Evolutionary conservation across 2,329 filamentous ascomycete genomes (phyloP), one percentile per base, ranked within the genome.

Genomic region (Aureobasidium uvarum): DNA sequence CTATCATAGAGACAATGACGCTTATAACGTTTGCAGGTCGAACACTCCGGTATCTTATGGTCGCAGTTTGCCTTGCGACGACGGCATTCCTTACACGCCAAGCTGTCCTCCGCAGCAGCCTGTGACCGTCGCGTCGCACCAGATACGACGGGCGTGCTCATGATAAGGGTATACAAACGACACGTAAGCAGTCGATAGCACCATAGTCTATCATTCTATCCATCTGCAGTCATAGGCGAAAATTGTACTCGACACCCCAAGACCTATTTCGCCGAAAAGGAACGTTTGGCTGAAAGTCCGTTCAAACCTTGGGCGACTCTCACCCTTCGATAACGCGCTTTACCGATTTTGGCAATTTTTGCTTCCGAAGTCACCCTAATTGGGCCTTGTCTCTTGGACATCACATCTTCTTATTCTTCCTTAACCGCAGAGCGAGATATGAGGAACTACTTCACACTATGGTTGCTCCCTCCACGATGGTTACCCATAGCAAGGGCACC

Each of bases 41-140:
- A 59, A 18, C 63, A 59, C 36, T 65, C 63, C 11, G 63, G 62
- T 23, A 64, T 64, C 20, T 64, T 64, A 41, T 64, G 62, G 33
- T 64, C 62, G 51, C 62, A 64, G 25, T 56, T 56, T 7, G 51
- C 62, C 31, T 64, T 64, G 23, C 62, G 62, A n/a, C 62, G 62
- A 25, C 62, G 62, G 33, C 62, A 64, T 56, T 64, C 62, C 33
- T 64, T 64, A 52, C 62, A 64, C 16, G 62, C 62, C 43, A 58
- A 51, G 38, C 43, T 59, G 45, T 65, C 63, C 33, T 65, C 63
- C 23, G 52, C 46, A 43, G 60, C 60, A 18, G 60, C 48, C 33
- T 63, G 60, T 38, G 58, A 62, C 18, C 58, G 58, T 51, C 58
- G 41, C 13, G 56, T 48, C 14, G 28, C 56, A 38, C 41, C 43